Evolutionary conservation across 345 rosid species (phyloP).

Genomic region (Salix dunnii): DNA sequence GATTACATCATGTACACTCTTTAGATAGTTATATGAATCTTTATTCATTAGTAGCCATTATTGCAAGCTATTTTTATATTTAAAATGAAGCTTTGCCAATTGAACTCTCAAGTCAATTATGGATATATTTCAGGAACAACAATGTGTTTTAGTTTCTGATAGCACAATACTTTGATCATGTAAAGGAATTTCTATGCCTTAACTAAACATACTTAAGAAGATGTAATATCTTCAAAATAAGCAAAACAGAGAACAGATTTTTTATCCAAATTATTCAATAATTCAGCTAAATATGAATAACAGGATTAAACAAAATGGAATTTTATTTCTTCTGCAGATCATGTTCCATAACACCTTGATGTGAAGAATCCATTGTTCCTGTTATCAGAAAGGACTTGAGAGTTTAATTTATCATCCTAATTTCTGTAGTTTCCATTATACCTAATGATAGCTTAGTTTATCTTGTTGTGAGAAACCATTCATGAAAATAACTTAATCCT

Average conservation of each 20-base stretch:
- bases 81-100: neutral
- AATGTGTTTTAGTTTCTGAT: neutral
- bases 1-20: constrained; percentile 3
- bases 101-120: neutral
- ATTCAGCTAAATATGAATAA: neutral
- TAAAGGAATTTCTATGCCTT: neutral
- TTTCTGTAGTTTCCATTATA: neutral
- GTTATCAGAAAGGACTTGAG: neutral
- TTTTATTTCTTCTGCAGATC: neutral
- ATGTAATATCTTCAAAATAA: neutral
- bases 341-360: neutral
- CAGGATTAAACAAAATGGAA: neutral
- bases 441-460: neutral
- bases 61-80: neutral
- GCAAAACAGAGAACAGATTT: neutral
- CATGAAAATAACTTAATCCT: neutral
- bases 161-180: neutral
- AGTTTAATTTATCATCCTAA: neutral
- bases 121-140: neutral
- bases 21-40: neutral
- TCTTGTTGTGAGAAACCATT: neutral
- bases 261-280: neutral
- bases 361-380: neutral
- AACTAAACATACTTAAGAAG: neutral
- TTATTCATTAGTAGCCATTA: neutral